Conservation (phyloP, 2,329 filamentous ascomycete genomes). For the Pseudopithomyces maydicus region DNA sequence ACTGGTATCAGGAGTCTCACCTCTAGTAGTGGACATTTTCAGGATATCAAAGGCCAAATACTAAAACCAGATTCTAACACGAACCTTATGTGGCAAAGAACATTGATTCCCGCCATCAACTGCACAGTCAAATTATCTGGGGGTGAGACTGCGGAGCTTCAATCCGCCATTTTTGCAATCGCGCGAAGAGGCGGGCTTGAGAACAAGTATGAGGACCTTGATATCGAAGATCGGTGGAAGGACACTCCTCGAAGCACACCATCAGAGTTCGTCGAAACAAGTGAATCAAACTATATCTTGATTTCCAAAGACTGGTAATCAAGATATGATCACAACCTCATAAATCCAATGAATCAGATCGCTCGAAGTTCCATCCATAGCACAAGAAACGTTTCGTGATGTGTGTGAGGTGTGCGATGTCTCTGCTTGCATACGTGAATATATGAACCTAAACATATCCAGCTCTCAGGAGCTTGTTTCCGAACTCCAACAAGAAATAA, state of each 20-base stretch:
- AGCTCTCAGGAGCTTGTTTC: slow-evolving; percentile 52
- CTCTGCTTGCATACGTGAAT: background rate
- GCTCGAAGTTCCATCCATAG: too few species aligned
- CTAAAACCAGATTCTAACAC: slow-evolving; percentile 44
- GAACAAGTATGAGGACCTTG: slow-evolving; percentile 16
- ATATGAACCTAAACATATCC: slow-evolving; percentile 22
- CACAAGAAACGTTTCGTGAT: too few species aligned
- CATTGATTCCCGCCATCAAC: slow-evolving; percentile 33
- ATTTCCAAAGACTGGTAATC: background rate
- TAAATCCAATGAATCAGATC: too few species aligned
- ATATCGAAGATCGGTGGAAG: slow-evolving; percentile 24
- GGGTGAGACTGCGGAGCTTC: slow-evolving; percentile 7
- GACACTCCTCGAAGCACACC: slow-evolving; percentile 22
- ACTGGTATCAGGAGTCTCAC: slow-evolving; percentile 28
- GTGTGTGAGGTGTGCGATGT: background rate
- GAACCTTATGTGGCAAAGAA: slow-evolving; percentile 41
- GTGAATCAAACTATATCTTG: background rate
- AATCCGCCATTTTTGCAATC: slow-evolving; percentile 31
- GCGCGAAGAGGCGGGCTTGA: slow-evolving; percentile 20
- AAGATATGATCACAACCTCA: too few species aligned
- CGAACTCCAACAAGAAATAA: slow-evolving; percentile 54
- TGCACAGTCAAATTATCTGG: background rate
- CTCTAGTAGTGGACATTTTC: background rate
- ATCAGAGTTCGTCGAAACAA: background rate
- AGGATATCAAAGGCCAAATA: slow-evolving; percentile 13